Conservation (phyloP, 2,329 filamentous ascomycete genomes). For the Tolypocladium tropicale region DNA sequence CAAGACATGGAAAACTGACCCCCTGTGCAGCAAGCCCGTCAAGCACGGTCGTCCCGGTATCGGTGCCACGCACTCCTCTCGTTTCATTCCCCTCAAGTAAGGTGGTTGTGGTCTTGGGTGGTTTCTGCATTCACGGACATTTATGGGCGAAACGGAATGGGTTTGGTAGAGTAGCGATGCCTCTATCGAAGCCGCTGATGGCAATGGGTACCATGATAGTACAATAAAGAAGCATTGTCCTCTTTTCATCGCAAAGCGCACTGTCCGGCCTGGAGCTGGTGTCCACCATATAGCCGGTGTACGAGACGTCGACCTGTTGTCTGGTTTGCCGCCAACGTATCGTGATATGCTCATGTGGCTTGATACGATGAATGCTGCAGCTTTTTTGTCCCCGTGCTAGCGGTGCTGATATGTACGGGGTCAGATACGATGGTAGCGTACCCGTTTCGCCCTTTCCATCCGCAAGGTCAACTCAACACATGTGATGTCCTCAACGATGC, state of each 20-base stretch:
- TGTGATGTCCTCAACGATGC: background rate
- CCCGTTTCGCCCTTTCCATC: background rate
- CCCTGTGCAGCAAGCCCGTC: slow-evolving; percentile 75
- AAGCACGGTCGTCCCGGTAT: slow-evolving; percentile 99
- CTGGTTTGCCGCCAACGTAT: background rate
- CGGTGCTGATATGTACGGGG: no score
- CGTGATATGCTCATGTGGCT: no score
- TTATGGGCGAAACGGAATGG: slow-evolving; percentile 47
- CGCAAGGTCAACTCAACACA: background rate
- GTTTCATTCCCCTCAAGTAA: slow-evolving; percentile 99
- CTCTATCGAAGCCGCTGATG: slow-evolving; percentile 35
- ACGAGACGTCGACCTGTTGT: no score
- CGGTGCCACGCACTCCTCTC: slow-evolving; percentile 99
- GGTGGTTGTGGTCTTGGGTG: slow-evolving; percentile 46
- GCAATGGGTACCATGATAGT: slow-evolving; percentile 34
- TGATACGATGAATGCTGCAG: no score
- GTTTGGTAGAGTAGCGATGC: slow-evolving; percentile 38
- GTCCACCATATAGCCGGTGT: background rate
- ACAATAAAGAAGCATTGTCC: slow-evolving; percentile 31
- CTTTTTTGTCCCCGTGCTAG: no score
- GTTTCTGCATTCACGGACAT: slow-evolving; percentile 48
- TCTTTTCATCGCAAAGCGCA: slow-evolving; percentile 8
- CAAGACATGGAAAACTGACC: slow-evolving; percentile 34
- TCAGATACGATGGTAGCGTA: no score
- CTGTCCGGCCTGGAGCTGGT: background rate